Evolutionary conservation across 1,139 yeast genomes (phyloP).

Genomic region (Arxiozyma slooffiae): DNA sequence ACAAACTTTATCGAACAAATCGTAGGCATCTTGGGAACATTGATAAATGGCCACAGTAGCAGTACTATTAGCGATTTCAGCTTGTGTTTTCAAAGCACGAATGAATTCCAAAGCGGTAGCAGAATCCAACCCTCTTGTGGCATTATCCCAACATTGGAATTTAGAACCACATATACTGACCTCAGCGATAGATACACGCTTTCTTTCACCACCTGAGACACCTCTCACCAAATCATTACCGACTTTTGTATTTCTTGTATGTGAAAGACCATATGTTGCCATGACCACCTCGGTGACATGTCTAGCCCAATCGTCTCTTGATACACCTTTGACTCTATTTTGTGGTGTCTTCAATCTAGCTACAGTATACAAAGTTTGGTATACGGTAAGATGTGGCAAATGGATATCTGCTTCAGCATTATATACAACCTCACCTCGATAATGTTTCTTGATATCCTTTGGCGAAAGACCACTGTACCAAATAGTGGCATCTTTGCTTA

Average conservation of each 20-base stretch:
- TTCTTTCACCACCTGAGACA: constrained; percentile 14
- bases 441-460: constrained; percentile 40
- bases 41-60: constrained; percentile 75
- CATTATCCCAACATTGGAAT: constrained; percentile 65
- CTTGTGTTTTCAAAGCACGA: constrained; percentile 55
- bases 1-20: constrained; percentile 23
- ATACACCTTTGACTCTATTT: constrained; percentile 51
- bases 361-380: constrained; percentile 58
- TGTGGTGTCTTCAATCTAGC: constrained; percentile 57
- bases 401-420: constrained; percentile 55
- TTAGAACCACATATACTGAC: constrained; percentile 61
- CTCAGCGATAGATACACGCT: constrained; percentile 24
- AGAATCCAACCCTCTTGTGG: constrained; percentile 67
- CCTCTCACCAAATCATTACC: constrained; percentile 12
- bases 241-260: constrained; percentile 46
- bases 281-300: constrained; percentile 57
- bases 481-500: constrained; percentile 42
- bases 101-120: constrained; percentile 71
- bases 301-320: constrained; percentile 48
- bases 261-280: constrained; percentile 66
- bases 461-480: constrained; percentile 44
- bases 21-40: constrained; percentile 35
- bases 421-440: constrained; percentile 62
- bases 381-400: constrained; percentile 39
- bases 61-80: constrained; percentile 48